phyloP scores from a whole-genome alignment of 495 filamentous ascomycete species.

The Penicillium flavigenum region DNA sequence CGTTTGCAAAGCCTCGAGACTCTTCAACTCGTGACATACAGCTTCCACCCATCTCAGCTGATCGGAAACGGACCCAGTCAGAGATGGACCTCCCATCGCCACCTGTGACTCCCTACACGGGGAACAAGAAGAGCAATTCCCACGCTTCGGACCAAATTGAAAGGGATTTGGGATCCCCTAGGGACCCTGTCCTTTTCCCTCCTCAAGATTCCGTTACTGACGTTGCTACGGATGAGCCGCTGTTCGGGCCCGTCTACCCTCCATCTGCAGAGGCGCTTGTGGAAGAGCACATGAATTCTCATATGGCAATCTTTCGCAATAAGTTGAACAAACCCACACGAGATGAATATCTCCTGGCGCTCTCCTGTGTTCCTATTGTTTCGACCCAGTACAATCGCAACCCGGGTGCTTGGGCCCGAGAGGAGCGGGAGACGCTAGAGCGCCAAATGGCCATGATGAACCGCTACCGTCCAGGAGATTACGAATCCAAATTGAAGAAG shows the following conservation, averaged over 20 bases:
- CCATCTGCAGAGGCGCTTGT: slow-evolving; percentile 54
- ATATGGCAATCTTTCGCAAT: slow-evolving; percentile 55
- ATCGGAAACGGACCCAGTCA: slow-evolving; percentile 49
- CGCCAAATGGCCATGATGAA: slow-evolving; percentile 49
- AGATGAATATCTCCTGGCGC: slow-evolving; percentile 67
- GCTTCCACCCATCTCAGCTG: slow-evolving; percentile 49
- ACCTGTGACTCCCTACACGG: slow-evolving; percentile 66
- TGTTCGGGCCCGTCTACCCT: slow-evolving; percentile 54
- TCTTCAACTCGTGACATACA: slow-evolving; percentile 44
- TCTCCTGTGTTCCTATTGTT: slow-evolving; percentile 66
- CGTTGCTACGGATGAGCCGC: slow-evolving; percentile 50
- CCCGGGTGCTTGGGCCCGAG: slow-evolving; percentile 57
- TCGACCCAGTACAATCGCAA: slow-evolving; percentile 58
- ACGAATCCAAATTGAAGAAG: slow-evolving; percentile 43
- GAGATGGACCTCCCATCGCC: slow-evolving; percentile 63
- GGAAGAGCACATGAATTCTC: slow-evolving; percentile 64
- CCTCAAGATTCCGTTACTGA: slow-evolving; percentile 43
- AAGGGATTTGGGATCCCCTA: slow-evolving; percentile 37
- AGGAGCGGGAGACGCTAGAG: slow-evolving; percentile 62
- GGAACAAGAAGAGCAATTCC: slow-evolving; percentile 52
- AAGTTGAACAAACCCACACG: slow-evolving; percentile 61
- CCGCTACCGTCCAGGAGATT: slow-evolving; percentile 32
- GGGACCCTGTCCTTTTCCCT: slow-evolving; percentile 64
- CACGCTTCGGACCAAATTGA: slow-evolving; percentile 43
- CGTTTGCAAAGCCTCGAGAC: slow-evolving; percentile 32